These are phyloP conservation scores for Simplicillium sp. DNA, from an alignment of 2,329 filamentous ascomycete genomes.

Conservation along the genomic window DNA sequence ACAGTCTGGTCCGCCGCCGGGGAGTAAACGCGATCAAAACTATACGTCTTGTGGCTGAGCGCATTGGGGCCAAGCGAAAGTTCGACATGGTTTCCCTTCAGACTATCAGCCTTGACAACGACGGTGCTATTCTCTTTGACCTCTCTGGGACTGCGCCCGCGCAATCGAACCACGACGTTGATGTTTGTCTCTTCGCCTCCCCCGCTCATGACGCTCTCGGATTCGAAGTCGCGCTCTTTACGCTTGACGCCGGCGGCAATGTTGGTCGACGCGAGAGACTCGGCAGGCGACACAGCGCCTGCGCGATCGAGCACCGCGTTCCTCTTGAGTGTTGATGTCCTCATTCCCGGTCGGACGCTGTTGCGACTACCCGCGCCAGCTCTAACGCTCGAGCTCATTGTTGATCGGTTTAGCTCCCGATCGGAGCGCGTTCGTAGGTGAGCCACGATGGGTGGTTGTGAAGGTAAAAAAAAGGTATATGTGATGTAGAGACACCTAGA, in stretches of 20 bases:
- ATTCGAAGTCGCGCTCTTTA: slow-evolving; percentile 78
- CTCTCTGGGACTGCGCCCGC: slow-evolving; percentile 87
- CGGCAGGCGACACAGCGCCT: slow-evolving; percentile 58
- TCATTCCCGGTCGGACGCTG: slow-evolving; percentile 13
- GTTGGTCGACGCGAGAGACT: slow-evolving; percentile 49
- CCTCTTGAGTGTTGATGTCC: slow-evolving; percentile 16
- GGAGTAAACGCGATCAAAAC: slow-evolving; percentile 95
- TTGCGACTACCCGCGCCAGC: slow-evolving; percentile 14
- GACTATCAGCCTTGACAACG: slow-evolving; percentile 79
- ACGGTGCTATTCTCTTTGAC: slow-evolving; percentile 91
- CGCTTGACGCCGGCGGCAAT: slow-evolving; percentile 60
- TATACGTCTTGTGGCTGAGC: slow-evolving; percentile 90
- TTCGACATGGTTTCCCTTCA: slow-evolving; percentile 75
- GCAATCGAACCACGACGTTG: slow-evolving; percentile 90
- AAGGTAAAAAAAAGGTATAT: background rate
- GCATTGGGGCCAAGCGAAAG: slow-evolving; percentile 89
- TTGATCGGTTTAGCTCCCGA: slow-evolving; percentile 24
- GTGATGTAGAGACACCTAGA: background rate
- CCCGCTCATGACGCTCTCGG: slow-evolving; percentile 36
- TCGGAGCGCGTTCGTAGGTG: slow-evolving; percentile 25
- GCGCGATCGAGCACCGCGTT: slow-evolving; percentile 13
- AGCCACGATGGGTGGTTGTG: slow-evolving; percentile 20
- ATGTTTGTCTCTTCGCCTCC: slow-evolving; percentile 83
- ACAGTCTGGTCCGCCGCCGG: slow-evolving; percentile 88
- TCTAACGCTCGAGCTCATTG: slow-evolving; percentile 21